phyloP scores from a whole-genome alignment of 2,329 filamentous ascomycete species.

The Penicillium oxalicum region DNA sequence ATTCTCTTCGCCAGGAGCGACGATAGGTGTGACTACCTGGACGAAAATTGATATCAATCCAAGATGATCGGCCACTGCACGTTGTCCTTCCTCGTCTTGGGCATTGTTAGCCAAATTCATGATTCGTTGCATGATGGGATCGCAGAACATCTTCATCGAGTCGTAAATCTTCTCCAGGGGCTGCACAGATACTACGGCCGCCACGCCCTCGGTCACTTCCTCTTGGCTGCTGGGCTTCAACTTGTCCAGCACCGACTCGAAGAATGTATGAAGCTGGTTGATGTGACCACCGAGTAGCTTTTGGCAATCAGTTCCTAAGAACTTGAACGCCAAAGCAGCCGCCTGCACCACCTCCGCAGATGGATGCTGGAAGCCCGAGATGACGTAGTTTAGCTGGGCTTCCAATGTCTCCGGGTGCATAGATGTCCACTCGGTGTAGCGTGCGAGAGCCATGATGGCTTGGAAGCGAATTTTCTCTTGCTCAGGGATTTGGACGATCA shows the following conservation, averaged over 20 bases:
- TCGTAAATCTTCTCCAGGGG: constrained; percentile 73
- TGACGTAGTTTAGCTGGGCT: constrained; percentile 91
- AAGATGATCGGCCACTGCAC: constrained; percentile 87
- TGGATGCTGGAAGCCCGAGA: constrained; percentile 80
- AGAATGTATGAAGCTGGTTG: constrained; percentile 82
- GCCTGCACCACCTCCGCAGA: constrained; percentile 89
- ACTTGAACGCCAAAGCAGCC: constrained; percentile 89
- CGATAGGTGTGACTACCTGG: constrained; percentile 68
- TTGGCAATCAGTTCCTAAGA: constrained; percentile 93
- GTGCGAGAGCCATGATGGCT: constrained; percentile 91
- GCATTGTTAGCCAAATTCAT: constrained; percentile 84
- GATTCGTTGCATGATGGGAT: constrained; percentile 77
- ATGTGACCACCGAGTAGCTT: constrained; percentile 79
- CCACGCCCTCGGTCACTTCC: constrained; percentile 92
- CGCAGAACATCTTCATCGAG: constrained; percentile 85
- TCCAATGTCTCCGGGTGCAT: constrained; percentile 88
- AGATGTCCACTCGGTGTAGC: constrained; percentile 97
- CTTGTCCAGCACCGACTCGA: constrained; percentile 80
- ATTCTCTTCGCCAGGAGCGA: constrained; percentile 67
- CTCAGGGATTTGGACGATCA: constrained; percentile 87
- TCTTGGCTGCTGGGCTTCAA: constrained; percentile 83
- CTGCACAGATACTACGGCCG: constrained; percentile 82
- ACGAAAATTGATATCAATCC: constrained; percentile 89
- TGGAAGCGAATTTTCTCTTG: constrained; percentile 98
- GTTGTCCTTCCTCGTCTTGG: constrained; percentile 72